These are phyloP conservation scores for Cytospora paraplurivora DNA, from an alignment of 2,329 filamentous ascomycete species.

Conservation along the genomic window DNA sequence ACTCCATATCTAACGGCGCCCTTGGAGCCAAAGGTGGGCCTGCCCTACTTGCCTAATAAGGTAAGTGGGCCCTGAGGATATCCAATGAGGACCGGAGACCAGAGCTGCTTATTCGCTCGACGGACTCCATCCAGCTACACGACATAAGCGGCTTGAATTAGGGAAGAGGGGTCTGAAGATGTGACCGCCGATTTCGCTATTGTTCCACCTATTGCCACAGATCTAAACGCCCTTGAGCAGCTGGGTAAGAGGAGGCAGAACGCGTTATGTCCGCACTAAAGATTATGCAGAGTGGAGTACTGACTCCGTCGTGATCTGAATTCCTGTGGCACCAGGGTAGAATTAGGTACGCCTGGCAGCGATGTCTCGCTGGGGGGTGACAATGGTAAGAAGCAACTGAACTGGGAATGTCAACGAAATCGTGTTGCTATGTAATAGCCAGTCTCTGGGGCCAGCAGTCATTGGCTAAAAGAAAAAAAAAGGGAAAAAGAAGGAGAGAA, in stretches of 20 bases:
- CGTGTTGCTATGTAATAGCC: conserved; percentile 18
- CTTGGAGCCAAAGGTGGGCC: neutral
- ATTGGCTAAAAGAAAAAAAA: too few species aligned
- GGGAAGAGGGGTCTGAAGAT: neutral
- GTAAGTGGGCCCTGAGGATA: neutral
- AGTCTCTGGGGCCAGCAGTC: conserved; percentile 7
- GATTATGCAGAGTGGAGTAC: too few species aligned
- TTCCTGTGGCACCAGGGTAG: neutral
- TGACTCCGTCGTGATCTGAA: too few species aligned
- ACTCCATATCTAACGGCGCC: conserved; percentile 1
- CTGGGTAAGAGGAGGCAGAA: too few species aligned
- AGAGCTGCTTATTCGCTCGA: neutral
- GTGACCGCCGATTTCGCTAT: neutral
- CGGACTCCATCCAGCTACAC: neutral
- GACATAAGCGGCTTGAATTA: neutral
- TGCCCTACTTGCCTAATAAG: neutral
- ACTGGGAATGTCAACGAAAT: neutral
- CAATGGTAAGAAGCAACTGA: neutral
- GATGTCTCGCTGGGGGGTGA: too few species aligned
- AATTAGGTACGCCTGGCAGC: too few species aligned
- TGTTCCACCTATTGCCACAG: neutral
- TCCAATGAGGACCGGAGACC: conserved; percentile 5
- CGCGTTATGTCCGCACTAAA: too few species aligned
- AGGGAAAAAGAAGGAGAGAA: too few species aligned
- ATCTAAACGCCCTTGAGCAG: too few species aligned